Percentiles rank a stretch among this genome's conserved stretches.
These are phyloP conservation scores for Echria macrotheca DNA, from an alignment of 495 filamentous ascomycete species.

Conservation along the genomic window DNA sequence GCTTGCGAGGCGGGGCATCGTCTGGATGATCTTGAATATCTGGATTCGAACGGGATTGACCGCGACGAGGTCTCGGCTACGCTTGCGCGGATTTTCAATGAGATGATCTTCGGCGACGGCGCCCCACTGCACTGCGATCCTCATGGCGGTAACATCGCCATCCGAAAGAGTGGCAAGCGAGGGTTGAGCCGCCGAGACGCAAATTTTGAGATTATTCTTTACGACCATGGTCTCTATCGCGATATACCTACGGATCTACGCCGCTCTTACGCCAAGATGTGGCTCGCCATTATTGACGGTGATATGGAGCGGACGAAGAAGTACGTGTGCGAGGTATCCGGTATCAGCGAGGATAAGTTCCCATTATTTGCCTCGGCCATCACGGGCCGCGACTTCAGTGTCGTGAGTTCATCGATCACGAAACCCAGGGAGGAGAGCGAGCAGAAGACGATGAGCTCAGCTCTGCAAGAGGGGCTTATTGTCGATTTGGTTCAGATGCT, in stretches of 20 bases:
- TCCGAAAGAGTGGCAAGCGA: constrained; percentile 62
- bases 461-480: constrained; percentile 81
- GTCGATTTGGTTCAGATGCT: constrained; percentile 83
- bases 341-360: constrained; percentile 87
- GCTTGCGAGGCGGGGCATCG: constrained; percentile 83
- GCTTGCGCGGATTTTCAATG: constrained; percentile 91
- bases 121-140: constrained; percentile 96
- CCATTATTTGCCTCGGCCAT: constrained; percentile 94
- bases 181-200: constrained; percentile 41
- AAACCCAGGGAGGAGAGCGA: constrained; percentile 62
- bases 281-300: constrained; percentile 89
- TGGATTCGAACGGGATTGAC: constrained; percentile 82
- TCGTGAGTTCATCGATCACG: constrained; percentile 58
- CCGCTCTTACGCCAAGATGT: constrained; percentile 91
- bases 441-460: constrained; percentile 73
- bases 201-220: constrained; percentile 97
- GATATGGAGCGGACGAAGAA: constrained; percentile 79
- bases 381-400: constrained; percentile 84
- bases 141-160: constrained; percentile 94
- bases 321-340: constrained; percentile 83
- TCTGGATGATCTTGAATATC: constrained; percentile 80
- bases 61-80: constrained; percentile 95
- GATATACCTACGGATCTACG: constrained; percentile 76
- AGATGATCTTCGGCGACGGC: constrained; percentile 94
- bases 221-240: constrained; percentile 95